Evolutionary conservation across 768 basidiomycete species (phyloP).

Genomic region (Termitomyces sp.): DNA sequence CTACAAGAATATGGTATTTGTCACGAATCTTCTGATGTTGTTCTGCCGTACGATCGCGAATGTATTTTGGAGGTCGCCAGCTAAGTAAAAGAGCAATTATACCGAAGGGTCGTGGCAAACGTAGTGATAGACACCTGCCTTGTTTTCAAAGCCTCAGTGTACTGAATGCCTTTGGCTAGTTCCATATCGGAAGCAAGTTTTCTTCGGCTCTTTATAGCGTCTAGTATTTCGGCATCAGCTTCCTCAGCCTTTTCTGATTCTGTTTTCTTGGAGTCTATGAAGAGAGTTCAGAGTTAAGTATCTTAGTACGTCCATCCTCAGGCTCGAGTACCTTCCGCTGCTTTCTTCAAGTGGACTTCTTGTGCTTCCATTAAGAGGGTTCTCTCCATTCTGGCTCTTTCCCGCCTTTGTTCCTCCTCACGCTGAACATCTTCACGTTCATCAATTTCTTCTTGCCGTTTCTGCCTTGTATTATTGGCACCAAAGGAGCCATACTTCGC

Average conservation of each 20-base stretch:
- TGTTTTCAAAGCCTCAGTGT: conserved; percentile 79
- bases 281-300: not conserved
- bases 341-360: conserved; percentile 85
- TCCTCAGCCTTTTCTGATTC: conserved; percentile 83
- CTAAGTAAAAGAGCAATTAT: conserved; percentile 30
- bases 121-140: conserved; percentile 41
- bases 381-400: conserved; percentile 76
- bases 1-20: conserved; percentile 91
- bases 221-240: conserved; percentile 85
- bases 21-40: conserved; percentile 75
- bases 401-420: conserved; percentile 72
- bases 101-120: not conserved
- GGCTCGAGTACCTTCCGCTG: conserved; percentile 60
- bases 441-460: conserved; percentile 56
- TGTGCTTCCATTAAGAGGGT: conserved; percentile 91
- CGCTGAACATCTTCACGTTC: conserved; percentile 70
- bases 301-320: not conserved
- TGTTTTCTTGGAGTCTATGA: conserved; percentile 78
- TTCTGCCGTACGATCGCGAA: conserved; percentile 64
- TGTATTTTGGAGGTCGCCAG: conserved; percentile 84
- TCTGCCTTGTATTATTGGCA: conserved; percentile 39
- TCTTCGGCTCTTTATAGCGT: conserved; percentile 84
- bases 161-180: conserved; percentile 87
- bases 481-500: conserved; percentile 67
- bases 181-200: conserved; percentile 93